These are phyloP conservation scores for Ascocoryne sarcoides DNA, from an alignment of 2,329 filamentous ascomycete genomes.

Conservation along the genomic window DNA sequence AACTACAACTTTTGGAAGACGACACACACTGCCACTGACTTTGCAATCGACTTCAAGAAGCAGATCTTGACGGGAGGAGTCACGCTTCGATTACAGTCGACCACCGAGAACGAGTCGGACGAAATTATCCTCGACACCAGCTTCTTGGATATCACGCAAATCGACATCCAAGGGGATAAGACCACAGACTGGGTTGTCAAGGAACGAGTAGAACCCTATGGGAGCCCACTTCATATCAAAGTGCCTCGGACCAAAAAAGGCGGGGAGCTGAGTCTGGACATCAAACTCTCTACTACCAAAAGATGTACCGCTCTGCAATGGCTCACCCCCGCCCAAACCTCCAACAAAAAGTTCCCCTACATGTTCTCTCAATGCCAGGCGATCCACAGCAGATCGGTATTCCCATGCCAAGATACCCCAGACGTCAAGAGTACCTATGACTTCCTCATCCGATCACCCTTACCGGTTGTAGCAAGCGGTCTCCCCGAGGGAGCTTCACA, in stretches of 20 bases:
- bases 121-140: slow-evolving; percentile 87
- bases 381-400: slow-evolving; percentile 86
- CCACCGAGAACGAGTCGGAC: slow-evolving; percentile 62
- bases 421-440: slow-evolving; percentile 94
- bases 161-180: slow-evolving; percentile 58
- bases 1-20: slow-evolving; percentile 89
- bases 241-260: slow-evolving; percentile 46
- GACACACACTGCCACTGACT: slow-evolving; percentile 70
- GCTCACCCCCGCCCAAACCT: slow-evolving; percentile 87
- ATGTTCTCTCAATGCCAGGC: slow-evolving; percentile 98
- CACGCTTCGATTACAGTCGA: slow-evolving; percentile 64
- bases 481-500: slow-evolving; percentile 48
- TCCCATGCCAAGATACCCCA: slow-evolving; percentile 95
- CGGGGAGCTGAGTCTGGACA: slow-evolving; percentile 45
- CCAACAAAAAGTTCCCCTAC: slow-evolving; percentile 91
- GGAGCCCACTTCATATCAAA: slow-evolving; percentile 59
- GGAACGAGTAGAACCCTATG: slow-evolving; percentile 63
- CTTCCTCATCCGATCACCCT: slow-evolving; percentile 77
- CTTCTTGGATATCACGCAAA: slow-evolving; percentile 62
- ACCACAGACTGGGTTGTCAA: slow-evolving; percentile 56
- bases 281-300: slow-evolving; percentile 71
- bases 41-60: slow-evolving; percentile 75
- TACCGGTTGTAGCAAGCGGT: slow-evolving; percentile 89
- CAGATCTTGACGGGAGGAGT: slow-evolving; percentile 73
- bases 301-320: slow-evolving; percentile 91